A percentile compares a stretch with the other conserved stretches of the same genome.
phyloP scores from a whole-genome alignment of 2,329 filamentous ascomycete genomes.

The Penicillium sp. region DNA sequence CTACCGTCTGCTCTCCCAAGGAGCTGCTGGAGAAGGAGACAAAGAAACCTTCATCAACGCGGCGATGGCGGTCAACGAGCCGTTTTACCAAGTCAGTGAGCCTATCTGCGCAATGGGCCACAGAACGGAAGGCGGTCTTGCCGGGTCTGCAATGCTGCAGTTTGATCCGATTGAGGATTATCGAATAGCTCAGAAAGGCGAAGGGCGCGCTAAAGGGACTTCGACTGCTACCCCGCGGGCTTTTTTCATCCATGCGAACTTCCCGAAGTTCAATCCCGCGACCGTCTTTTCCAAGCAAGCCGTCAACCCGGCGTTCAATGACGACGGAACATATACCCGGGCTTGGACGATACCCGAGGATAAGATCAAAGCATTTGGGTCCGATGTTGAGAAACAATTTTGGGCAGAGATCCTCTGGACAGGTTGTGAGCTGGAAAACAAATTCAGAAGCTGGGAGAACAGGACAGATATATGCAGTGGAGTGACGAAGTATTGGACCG shows the following conservation, averaged over 20 bases:
- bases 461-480: conserved; percentile 30
- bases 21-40: conserved; percentile 47
- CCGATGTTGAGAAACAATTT: conserved; percentile 35
- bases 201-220: conserved; percentile 29
- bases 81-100: conserved; percentile 45
- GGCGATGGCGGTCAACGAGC: conserved; percentile 37
- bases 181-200: conserved; percentile 20
- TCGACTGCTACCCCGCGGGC: conserved; percentile 27
- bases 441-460: conserved; percentile 30
- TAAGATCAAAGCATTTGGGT: conserved; percentile 28
- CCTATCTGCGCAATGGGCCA: conserved; percentile 33
- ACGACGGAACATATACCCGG: conserved; percentile 28
- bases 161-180: conserved; percentile 37
- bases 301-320: conserved; percentile 25
- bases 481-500: conserved; percentile 30
- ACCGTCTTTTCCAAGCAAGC: conserved; percentile 30
- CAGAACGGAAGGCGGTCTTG: conserved; percentile 25
- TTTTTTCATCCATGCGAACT: conserved; percentile 40
- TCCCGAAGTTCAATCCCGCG: conserved; percentile 39
- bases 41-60: conserved; percentile 51
- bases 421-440: conserved; percentile 34
- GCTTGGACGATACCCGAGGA: conserved; percentile 30
- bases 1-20: conserved; percentile 42
- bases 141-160: conserved; percentile 39
- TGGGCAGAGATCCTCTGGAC: conserved; percentile 39